Evolutionary conservation across 2,329 filamentous ascomycete species (phyloP).

Genomic region (Sclerotinia nivalis): DNA sequence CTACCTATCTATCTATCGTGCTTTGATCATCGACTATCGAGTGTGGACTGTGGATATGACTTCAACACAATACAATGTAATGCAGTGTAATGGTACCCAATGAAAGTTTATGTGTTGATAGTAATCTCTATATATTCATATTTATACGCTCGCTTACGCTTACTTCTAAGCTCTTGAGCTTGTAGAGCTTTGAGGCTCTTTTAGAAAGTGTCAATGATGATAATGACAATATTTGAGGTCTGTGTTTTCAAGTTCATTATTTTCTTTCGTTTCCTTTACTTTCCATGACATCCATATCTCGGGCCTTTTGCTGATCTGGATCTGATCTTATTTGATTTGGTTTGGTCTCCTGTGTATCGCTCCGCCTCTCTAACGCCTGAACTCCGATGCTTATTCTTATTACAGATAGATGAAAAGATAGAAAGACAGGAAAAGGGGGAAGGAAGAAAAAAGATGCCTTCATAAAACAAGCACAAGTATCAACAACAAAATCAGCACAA

Average conservation of each 20-base stretch:
- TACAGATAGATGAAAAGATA: not conserved
- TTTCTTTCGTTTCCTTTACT: not conserved
- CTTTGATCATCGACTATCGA: too few species aligned
- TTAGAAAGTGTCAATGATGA: too few species aligned
- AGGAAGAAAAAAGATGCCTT: not conserved
- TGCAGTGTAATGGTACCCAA: too few species aligned
- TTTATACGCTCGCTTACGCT: too few species aligned
- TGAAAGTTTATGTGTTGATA: too few species aligned
- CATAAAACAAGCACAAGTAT: constrained; percentile 70
- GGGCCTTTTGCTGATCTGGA: not conserved
- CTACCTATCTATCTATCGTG: too few species aligned
- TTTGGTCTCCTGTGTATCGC: not conserved
- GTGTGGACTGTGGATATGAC: too few species aligned
- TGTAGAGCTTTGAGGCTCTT: not conserved
- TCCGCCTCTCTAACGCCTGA: not conserved
- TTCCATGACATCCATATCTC: too few species aligned
- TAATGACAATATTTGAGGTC: not conserved
- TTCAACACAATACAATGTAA: too few species aligned
- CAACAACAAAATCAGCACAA: constrained; percentile 83
- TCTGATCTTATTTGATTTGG: too few species aligned
- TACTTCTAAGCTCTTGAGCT: not conserved
- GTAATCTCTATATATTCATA: not conserved
- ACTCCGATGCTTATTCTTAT: constrained; percentile 9
- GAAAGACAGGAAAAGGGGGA: not conserved
- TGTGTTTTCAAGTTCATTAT: not conserved